Base-by-base conservation (phyloP, 768 basidiomycete species). In the Artomyces pyxidatus region DNA sequence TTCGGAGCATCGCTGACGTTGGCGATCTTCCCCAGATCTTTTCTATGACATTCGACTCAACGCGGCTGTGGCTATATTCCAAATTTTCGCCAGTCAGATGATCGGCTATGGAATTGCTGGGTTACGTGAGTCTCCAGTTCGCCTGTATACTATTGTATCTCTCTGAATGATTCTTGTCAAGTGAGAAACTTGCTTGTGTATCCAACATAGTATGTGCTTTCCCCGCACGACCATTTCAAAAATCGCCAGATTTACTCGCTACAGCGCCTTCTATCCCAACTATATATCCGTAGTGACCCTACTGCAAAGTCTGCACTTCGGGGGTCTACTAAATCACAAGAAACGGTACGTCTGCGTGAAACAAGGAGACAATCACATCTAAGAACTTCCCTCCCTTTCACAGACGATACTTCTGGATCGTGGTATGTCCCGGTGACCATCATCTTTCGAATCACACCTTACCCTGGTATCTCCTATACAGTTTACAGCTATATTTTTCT, bases 391-490 rank as follows among this genome's bases (percentile, higher is more conserved):
- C n/a, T n/a, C n/a, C n/a, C n/a, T n/a, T n/a, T 0, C 6, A 3
- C 42, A 62, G 63, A n/a, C 69, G 64, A 29, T 75, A 73, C 61
- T 78, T 79, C 63, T 79, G 77, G 76, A 73, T 77, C 43, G 72
- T 73, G 27, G 72, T 74, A 62, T 23, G 68, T 58, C 12, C 10
- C 12, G 6, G n/a, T 12, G 11, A 1, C 6, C 38, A n/a, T 3
- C n/a, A 28, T 14, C 40, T 37, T 27, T 47, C n/a, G n/a, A n/a
- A n/a, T n/a, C n/a, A n/a, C 11, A 11, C 40, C n/a, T 19, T 25
- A 5, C 8, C 29, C 11, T 42, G 22, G 43, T 1, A 27, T 12
- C 37, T 12, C 17, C 37, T 26, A 23, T 45, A 51, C 38, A 64
- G 62, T 76, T 75, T 48, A 62, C 64, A 2, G 71, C 67, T 3